Evolutionary conservation across 1,284 basidiomycete genomes (phyloP), one percentile per base, ranked within the genome.

Genomic region (Rhodotorula sp.): DNA sequence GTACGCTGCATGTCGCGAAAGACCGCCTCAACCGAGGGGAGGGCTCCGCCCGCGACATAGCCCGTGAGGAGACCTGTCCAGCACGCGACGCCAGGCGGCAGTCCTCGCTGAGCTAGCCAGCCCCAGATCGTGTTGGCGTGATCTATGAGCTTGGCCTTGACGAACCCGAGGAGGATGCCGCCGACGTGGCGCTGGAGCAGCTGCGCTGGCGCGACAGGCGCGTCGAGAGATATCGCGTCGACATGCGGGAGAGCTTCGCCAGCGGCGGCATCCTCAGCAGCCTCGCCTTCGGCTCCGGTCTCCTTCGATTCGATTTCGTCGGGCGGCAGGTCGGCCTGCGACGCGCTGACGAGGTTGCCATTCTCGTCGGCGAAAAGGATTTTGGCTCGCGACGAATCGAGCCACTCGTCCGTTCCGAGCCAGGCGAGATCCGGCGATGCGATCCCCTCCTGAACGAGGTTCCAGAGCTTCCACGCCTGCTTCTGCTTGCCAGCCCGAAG

Each of bases 1-100:
- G 39, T 53, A 34, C 29, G 29, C 32, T 61, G 60, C 63, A 74
- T 61, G 29, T 74, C 65, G 8, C 32, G 15, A 44, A 65, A 67
- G 13, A 56, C 61, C 24, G 64, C 47, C 49, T 74, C 70, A 51
- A 62, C 59, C 22, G 73, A 63, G 15, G 53, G 46, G 36, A 72
- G 30, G 30, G 72, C 67, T 17, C 68, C 68, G 20, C 70, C 65
- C 4, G 59, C 64, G 11, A 68, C 65, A 52, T 74, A 74, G 15
- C 73, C 73, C 17, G 48, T 34, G 36, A 74, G 44, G 51, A 74
- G 66, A 10, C 64, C 70, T 10, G 55, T 72, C 66, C 71, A 74
- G 44, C 66, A 59, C 19, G 64, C 70, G 53, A 70, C 62, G 49
- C 71, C 71, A 22, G 70, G 62, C 5, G 63, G 61, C 20, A 64